Conservation (phyloP, 257 asterid genomes). For the Agastache rugosa region DNA sequence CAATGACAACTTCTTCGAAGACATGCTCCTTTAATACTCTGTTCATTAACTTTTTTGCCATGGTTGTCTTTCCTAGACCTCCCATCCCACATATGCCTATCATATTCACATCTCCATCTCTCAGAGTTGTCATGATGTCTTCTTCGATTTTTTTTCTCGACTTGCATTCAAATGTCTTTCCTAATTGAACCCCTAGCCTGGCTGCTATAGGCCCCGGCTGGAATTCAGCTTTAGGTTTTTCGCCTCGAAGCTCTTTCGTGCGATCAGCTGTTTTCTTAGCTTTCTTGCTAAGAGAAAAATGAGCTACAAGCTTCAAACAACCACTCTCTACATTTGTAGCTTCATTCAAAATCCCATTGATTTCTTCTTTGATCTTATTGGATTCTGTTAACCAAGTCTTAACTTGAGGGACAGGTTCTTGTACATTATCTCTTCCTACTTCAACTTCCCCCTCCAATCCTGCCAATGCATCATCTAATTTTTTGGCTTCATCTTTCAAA, state of each 20-base stretch:
- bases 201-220: not conserved
- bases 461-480: no score
- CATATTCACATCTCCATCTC: not conserved
- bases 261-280: not conserved
- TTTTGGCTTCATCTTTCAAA: no score
- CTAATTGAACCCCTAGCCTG: not conserved
- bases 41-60: not conserved
- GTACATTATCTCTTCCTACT: no score
- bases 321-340: not conserved
- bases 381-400: no score
- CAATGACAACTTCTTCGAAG: constrained; percentile 28
- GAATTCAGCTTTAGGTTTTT: not conserved
- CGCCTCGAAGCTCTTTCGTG: not conserved
- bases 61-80: not conserved
- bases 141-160: constrained; percentile 12
- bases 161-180: not conserved
- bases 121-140: not conserved
- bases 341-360: no score
- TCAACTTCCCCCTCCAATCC: no score
- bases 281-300: not conserved
- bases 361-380: no score
- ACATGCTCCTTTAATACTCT: not conserved
- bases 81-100: constrained; percentile 28
- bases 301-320: not conserved
- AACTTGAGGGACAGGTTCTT: no score